phyloP scores from a whole-genome alignment of 768 basidiomycete genomes.

The Trametes maxima region DNA sequence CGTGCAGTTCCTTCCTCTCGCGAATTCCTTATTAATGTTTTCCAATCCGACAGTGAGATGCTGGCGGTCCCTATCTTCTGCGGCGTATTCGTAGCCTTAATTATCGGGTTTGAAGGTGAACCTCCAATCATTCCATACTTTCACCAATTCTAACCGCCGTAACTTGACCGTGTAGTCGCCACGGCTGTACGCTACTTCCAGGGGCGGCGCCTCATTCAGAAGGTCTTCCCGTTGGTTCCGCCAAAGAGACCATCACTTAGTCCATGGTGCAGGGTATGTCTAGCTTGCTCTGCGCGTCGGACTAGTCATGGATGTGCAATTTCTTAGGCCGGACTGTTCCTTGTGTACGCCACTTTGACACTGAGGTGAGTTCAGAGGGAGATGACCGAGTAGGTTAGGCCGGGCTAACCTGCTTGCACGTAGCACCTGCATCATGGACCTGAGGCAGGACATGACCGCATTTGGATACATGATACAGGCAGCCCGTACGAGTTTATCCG shows the following conservation, averaged over 20 bases:
- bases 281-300: neutral
- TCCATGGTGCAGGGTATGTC: conserved; percentile 27
- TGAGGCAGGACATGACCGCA: conserved; percentile 20
- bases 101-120: conserved; percentile 51
- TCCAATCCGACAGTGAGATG: conserved; percentile 5
- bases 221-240: conserved; percentile 23
- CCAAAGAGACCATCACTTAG: conserved; percentile 23
- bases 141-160: neutral
- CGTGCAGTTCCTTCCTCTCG: neutral
- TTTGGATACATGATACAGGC: conserved; percentile 54
- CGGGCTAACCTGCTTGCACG: neutral
- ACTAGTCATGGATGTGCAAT: neutral
- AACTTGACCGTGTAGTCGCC: conserved; percentile 36
- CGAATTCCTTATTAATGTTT: neutral
- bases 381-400: too few species aligned
- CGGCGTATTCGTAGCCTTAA: conserved; percentile 39
- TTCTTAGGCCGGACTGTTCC: conserved; percentile 40
- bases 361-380: conserved; percentile 39
- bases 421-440: conserved; percentile 24
- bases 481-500: conserved; percentile 39
- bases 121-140: neutral
- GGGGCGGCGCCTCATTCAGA: conserved; percentile 36
- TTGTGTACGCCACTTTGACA: conserved; percentile 45
- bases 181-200: conserved; percentile 47
- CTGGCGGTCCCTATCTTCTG: conserved; percentile 49